phyloP scores from a whole-genome alignment of 148 eudicot species.

The Salicornia ramosissima region DNA sequence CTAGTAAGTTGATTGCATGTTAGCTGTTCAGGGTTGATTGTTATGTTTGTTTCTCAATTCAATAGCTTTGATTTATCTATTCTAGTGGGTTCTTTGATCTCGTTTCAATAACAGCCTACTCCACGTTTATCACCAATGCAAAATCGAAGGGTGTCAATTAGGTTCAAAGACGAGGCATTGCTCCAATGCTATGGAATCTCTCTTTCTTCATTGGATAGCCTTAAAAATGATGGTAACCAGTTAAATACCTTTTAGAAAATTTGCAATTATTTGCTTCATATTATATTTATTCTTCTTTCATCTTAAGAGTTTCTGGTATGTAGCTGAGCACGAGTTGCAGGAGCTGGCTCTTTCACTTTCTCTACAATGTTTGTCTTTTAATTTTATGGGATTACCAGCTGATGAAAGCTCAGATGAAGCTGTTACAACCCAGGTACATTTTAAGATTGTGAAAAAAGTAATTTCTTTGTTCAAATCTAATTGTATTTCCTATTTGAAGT shows the following conservation, averaged over 20 bases:
- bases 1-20: background rate
- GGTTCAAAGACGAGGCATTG: slow-evolving; percentile 71
- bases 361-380: slow-evolving; percentile 74
- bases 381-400: slow-evolving; percentile 66
- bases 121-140: slow-evolving; percentile 59
- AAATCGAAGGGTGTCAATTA: slow-evolving; percentile 66
- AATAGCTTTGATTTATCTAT: slow-evolving; percentile 1
- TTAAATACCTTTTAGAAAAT: background rate
- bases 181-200: slow-evolving; percentile 77
- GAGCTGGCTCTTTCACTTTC: slow-evolving; percentile 87
- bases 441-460: background rate
- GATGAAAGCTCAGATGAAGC: slow-evolving; percentile 92
- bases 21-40: background rate
- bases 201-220: slow-evolving; percentile 62
- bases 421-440: slow-evolving; percentile 78
- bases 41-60: background rate
- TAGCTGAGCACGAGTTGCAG: slow-evolving; percentile 38
- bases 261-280: slow-evolving; percentile 3
- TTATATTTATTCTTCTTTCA: background rate
- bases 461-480: slow-evolving; percentile 1
- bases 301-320: slow-evolving; percentile 10
- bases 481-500: background rate
- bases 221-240: slow-evolving; percentile 73
- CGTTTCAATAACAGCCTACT: slow-evolving; percentile 46
- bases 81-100: slow-evolving; percentile 1